Evolutionary conservation across 2,329 filamentous ascomycete species (phyloP), one percentile per base, ranked within the genome.

Genomic region (Alternaria panax): DNA sequence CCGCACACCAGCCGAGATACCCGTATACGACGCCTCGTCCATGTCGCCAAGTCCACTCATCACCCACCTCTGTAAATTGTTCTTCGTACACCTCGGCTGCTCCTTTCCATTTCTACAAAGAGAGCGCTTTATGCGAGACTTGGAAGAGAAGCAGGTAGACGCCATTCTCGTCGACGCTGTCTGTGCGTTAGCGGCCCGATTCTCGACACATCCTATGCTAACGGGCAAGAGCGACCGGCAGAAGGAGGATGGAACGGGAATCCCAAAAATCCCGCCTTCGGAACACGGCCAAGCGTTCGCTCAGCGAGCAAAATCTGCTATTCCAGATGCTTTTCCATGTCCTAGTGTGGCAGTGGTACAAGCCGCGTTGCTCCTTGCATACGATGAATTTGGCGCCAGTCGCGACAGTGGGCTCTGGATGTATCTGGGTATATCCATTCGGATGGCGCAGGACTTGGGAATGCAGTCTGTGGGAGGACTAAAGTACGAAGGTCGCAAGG

Each of bases 351-450:
- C 90, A 24, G 92, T 92, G 9, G 91, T 95, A 0, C 93, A 96
- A 69, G 92, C 92, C 0, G 93, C 90, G 48, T 79, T 96, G 11
- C 80, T 97, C 27, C 86, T 97, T 79, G 92, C 92, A 0, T 96
- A 96, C 71, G 92, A 96, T 66, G 90, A 93, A 42, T 96, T 97
- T 67, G 93, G 92, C 1, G 91, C 91, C 11, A 92, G 92, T 65
- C 91, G 93, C 68, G 93, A 96, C 71, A 96, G 92, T 74, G 92
- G 92, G 0, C 78, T 97, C 7, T 97, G 93, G 92, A 96, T 96
- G 92, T 96, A 96, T 72, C 83, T 96, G 1, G 93, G 92, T 0
- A 89, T 94, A 51, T 90, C 92, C 0, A 96, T 96, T 60, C 88
- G 92, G 5, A 91, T 93, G 87, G 90, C 90, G 0, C 86, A 92